A percentile compares a stretch with the other conserved stretches of the same genome.
Conservation (phyloP, 176 grass and related monocot genomes). For the Musa beccarii region DNA sequence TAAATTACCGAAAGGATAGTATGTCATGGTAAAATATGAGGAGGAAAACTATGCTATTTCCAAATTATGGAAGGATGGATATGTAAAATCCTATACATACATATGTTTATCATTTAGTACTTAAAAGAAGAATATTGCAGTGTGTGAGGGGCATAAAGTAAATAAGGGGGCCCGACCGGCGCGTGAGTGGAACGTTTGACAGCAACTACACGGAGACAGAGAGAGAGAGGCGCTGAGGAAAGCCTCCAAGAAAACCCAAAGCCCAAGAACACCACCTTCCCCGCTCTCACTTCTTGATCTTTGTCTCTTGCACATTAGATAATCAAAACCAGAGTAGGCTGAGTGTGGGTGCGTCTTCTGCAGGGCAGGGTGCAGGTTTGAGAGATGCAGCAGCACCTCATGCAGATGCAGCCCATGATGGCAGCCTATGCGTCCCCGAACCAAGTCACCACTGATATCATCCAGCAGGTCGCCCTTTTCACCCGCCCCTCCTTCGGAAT, state of each 20-base stretch:
- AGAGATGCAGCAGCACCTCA: conserved; percentile 20
- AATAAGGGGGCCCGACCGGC: too few relatives aligned
- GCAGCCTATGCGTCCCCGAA: conserved; percentile 16
- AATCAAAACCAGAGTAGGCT: background rate
- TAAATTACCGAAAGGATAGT: too few relatives aligned
- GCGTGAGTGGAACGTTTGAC: conserved; percentile 4
- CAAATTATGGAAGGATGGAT: too few relatives aligned
- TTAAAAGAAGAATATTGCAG: background rate
- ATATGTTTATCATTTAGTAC: background rate
- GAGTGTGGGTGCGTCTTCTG: background rate
- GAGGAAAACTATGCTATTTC: too few relatives aligned
- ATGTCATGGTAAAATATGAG: too few relatives aligned
- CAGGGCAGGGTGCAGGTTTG: background rate
- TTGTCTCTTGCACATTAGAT: background rate
- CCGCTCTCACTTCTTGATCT: background rate
- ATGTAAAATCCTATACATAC: too few relatives aligned
- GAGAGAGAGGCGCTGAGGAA: background rate
- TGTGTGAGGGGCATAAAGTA: background rate
- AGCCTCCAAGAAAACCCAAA: conserved; percentile 5
- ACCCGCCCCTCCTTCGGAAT: background rate
- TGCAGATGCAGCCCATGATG: conserved; percentile 22
- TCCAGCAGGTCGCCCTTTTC: conserved; percentile 4
- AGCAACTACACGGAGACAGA: conserved; percentile 1
- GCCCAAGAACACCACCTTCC: background rate
- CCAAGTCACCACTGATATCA: conserved; percentile 21